Percentiles rank a stretch among this genome's conserved stretches.
These are phyloP conservation scores for Triticum dicoccoides DNA, from an alignment of 176 grass and related monocot species.

Conservation along the genomic window DNA sequence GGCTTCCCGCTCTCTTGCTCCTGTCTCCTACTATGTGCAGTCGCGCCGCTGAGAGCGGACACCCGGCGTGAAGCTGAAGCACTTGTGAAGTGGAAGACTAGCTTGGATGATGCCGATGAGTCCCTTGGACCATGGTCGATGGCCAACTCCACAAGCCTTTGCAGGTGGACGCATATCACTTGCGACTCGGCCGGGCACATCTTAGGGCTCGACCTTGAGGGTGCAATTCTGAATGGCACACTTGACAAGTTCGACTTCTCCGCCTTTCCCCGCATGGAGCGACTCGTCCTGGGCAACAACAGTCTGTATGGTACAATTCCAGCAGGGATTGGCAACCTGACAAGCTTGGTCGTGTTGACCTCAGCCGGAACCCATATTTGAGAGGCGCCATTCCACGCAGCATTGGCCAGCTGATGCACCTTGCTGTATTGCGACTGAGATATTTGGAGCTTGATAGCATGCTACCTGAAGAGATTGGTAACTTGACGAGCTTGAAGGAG, in stretches of 20 bases:
- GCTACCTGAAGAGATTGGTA: neutral
- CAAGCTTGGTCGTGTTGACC: neutral
- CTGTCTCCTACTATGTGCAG: neutral
- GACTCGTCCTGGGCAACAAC: rapidly evolving
- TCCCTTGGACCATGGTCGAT: neutral
- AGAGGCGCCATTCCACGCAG: neutral
- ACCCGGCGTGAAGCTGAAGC: neutral
- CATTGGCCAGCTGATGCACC: neutral
- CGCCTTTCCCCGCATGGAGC: neutral
- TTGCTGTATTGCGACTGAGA: rapidly evolving
- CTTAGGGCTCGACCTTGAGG: rapidly evolving
- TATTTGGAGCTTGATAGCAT: rapidly evolving
- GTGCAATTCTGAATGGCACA: neutral
- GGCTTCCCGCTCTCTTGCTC: neutral
- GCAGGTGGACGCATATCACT: neutral
- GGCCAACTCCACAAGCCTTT: neutral
- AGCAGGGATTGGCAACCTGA: neutral
- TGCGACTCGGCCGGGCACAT: neutral
- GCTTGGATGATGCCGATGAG: neutral
- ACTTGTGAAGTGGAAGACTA: neutral
- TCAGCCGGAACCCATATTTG: rapidly evolving
- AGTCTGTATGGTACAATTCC: neutral
- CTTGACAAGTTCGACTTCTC: neutral
- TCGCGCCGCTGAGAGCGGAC: neutral
- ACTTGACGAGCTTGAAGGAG: rapidly evolving